phyloP scores from a whole-genome alignment of 2,329 filamentous ascomycete genomes.

The Aspergillus transmontanensis region DNA sequence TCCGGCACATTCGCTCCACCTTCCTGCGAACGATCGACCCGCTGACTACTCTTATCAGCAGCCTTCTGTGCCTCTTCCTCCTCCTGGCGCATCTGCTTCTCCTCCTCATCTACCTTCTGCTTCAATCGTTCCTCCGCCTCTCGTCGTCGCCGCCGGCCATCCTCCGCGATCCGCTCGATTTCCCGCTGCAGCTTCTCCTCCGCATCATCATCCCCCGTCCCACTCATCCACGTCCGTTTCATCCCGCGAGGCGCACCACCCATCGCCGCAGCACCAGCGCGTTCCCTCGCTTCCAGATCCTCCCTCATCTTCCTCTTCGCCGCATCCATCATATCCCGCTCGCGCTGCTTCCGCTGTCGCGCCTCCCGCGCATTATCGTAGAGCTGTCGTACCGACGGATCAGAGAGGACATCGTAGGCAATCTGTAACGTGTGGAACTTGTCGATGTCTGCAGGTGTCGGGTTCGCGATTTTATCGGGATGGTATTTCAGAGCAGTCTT shows the following conservation, averaged over 20 bases:
- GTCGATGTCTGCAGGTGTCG: slow-evolving; percentile 67
- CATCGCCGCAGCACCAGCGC: slow-evolving; percentile 46
- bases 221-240: slow-evolving; percentile 56
- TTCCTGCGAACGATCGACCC: slow-evolving; percentile 38
- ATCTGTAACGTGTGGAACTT: slow-evolving; percentile 85
- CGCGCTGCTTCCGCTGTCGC: slow-evolving; percentile 67
- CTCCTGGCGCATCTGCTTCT: slow-evolving; percentile 39
- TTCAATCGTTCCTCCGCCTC: slow-evolving; percentile 51
- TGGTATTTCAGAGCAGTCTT: slow-evolving; percentile 88
- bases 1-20: slow-evolving; percentile 51
- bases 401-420: slow-evolving; percentile 80
- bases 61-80: slow-evolving; percentile 48
- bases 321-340: slow-evolving; percentile 73
- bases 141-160: slow-evolving; percentile 53
- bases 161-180: slow-evolving; percentile 55
- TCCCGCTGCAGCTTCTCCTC: slow-evolving; percentile 55
- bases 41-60: slow-evolving; percentile 33
- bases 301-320: slow-evolving; percentile 77
- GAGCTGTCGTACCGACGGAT: slow-evolving; percentile 68
- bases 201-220: slow-evolving; percentile 43
- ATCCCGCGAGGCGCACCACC: slow-evolving; percentile 54
- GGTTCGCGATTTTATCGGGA: slow-evolving; percentile 81
- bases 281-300: slow-evolving; percentile 79
- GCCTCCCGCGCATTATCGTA: slow-evolving; percentile 80
- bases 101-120: slow-evolving; percentile 48